Base-by-base conservation (phyloP, 1,284 basidiomycete species). In the Trichosporon sp. region DNA sequence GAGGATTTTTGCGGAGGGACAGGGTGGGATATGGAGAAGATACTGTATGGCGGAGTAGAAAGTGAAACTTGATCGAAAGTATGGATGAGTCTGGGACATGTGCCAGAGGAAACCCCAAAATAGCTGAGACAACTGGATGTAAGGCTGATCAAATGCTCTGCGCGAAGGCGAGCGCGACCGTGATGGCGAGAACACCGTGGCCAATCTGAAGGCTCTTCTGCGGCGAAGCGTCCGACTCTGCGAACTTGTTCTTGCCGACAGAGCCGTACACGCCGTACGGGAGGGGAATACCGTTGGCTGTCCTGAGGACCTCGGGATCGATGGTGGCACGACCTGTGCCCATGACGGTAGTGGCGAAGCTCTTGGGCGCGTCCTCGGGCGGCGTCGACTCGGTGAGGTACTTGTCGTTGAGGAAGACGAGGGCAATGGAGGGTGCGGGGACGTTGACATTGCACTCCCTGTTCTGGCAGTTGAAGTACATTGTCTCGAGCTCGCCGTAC, bases 351-450 rank as follows among this genome's bases (percentile, higher is more conserved):
- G 90, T 91, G 11, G 87, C 76, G 77, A 88, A 91, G 26, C 89
- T 91, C 70, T 81, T 77, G 0, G 86, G 84, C 6, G 82, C 78
- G 5, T 76, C 70, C 2, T 67, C 70, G 0, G 83, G 81, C 0
- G 84, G 80, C 4, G 81, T 80, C 0, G 85, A 82, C 56, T 86
- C 85, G 1, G 78, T 75, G 70, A 87, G 75, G 1, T 87, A 86
- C 6, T 80, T 79, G 46, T 86, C 81, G n/a, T 83, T 86, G 65
- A 93, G 84, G 86, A 91, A 92, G 26, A 93, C 90, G 67, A 93
- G 85, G 4, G 90, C 91, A 69, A 89, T 88, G 11, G 87, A 87
- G 0, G 92, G 91, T 1, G 91, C 91, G n/a, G 88, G 88, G 26
- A 93, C 89, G 1, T 84, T 85, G 69, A 93, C 84, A 6, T 80